Conservation (phyloP, 1,284 basidiomycete genomes). For the Schizophyllum amplum region DNA sequence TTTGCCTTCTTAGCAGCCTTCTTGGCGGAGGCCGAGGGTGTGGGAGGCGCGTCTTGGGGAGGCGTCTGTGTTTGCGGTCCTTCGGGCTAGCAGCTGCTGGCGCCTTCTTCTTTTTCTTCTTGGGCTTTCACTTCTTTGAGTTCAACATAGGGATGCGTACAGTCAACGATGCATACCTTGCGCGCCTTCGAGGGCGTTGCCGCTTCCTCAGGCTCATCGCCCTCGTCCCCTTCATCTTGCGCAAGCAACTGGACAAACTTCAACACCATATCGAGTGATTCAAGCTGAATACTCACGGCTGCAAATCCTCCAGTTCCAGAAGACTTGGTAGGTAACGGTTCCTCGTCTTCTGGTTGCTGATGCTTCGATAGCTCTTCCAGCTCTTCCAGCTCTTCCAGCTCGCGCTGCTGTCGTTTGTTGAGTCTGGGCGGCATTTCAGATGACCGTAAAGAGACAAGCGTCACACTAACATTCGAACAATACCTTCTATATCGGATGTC, state of each 20-base stretch:
- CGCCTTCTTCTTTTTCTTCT: conserved; percentile 45
- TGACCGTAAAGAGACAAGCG: not conserved
- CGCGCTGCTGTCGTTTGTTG: conserved; percentile 83
- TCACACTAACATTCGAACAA: too few species aligned
- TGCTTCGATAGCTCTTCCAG: conserved; percentile 30
- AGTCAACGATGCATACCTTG: conserved; percentile 26
- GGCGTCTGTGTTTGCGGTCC: conserved; percentile 8
- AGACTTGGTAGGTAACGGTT: conserved; percentile 17
- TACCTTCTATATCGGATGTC: too few species aligned
- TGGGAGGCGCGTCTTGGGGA: conserved; percentile 9
- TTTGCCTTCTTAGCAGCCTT: conserved; percentile 53
- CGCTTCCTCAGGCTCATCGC: conserved; percentile 22
- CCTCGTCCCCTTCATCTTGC: conserved; percentile 19
- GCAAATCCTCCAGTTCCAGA: conserved; percentile 41
- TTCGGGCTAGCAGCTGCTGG: conserved; percentile 12
- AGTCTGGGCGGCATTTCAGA: conserved; percentile 57
- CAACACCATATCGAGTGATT: conserved; percentile 1
- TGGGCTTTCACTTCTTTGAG: conserved; percentile 28
- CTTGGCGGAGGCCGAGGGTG: conserved; percentile 23
- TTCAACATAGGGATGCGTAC: not conserved
- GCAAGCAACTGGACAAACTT: conserved; percentile 23
- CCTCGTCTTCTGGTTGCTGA: conserved; percentile 16
- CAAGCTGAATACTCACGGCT: conserved; percentile 36
- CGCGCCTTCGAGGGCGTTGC: conserved; percentile 29
- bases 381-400: conserved; percentile 67